Evolutionary conservation across 2,329 filamentous ascomycete species (phyloP).

Genomic region (Pseudogymnoascus sp.): DNA sequence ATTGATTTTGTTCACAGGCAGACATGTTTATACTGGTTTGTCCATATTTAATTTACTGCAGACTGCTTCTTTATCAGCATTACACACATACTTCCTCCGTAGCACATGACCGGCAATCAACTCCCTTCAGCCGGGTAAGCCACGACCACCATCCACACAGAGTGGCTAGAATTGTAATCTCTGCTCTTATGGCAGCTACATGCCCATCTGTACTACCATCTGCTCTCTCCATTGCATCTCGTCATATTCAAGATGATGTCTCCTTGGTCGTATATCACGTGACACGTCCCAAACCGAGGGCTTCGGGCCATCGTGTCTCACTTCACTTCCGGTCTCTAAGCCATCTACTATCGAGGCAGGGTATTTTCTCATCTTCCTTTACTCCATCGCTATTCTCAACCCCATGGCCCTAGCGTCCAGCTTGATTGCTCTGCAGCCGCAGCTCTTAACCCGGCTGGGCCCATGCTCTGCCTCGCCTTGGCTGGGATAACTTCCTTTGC

Average conservation of each 20-base stretch:
- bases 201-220: neutral
- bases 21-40: neutral
- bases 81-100: too few species aligned
- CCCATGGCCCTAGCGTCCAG: conserved; percentile 60
- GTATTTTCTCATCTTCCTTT: neutral
- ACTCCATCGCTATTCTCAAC: conserved; percentile 17
- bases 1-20: neutral
- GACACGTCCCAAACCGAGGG: neutral
- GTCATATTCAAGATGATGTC: neutral
- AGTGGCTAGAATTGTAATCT: neutral
- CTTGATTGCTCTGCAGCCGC: conserved; percentile 35
- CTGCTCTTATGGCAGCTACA: neutral
- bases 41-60: neutral
- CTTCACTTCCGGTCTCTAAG: neutral
- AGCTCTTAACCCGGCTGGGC: conserved; percentile 43
- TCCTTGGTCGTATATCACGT: neutral
- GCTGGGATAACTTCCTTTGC: conserved; percentile 52
- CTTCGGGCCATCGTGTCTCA: neutral
- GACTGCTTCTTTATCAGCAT: neutral
- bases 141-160: neutral
- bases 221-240: neutral
- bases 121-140: neutral
- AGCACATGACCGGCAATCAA: neutral
- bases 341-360: neutral
- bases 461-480: conserved; percentile 58